Base-by-base conservation (phyloP, 2,329 filamentous ascomycete species). In the Aspergillus floridensis region DNA sequence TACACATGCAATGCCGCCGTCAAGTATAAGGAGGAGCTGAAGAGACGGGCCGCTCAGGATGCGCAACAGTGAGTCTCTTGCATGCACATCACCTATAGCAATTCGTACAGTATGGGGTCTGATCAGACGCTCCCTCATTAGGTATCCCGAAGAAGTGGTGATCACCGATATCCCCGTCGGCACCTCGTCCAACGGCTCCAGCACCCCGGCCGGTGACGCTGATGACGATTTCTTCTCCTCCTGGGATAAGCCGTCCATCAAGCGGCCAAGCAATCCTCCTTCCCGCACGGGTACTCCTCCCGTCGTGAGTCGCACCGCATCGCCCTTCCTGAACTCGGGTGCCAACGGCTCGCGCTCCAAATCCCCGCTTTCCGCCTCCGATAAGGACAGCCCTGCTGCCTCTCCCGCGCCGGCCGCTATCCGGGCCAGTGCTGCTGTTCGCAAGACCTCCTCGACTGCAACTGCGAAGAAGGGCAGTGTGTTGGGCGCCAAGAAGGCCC, bases 211-310 rank as follows among this genome's bases (percentile, higher is more conserved):
- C 49, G 89, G 87, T 66, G 92, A 96, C 66, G 83, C 86, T 22
- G 88, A 89, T 21, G 93, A 97, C 71, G 95, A 98, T 75, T 99
- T 99, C 82, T 99, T 99, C 79, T 96, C 93, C 10, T 97, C 92
- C 0, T 99, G 93, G 95, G 95, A 98, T 73, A 97, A 98, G 80
- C 95, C 95, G 22, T 86, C 92, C 4, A 96, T 99, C 79, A 99
- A 98, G 83, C 88, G 92, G 68, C 93, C 93, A 38, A 97, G 92
- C 65, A 96, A 96, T 66, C 93, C 95, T 16, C 85, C 95, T 48
- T 97, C 93, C 41, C 89, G 95, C 71, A 95, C 91, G 48, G 88
- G 87, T 54, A 98, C 95, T 2, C 93, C 93, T 14, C 88, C 91
- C 3, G 86, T 90, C 11, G 84, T 91, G 67, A 89, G 89, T 69